Percentiles rank a stretch among this genome's conserved stretches.
Evolutionary conservation across 768 basidiomycete species (phyloP).

Genomic region (Filobasidium floriforme): DNA sequence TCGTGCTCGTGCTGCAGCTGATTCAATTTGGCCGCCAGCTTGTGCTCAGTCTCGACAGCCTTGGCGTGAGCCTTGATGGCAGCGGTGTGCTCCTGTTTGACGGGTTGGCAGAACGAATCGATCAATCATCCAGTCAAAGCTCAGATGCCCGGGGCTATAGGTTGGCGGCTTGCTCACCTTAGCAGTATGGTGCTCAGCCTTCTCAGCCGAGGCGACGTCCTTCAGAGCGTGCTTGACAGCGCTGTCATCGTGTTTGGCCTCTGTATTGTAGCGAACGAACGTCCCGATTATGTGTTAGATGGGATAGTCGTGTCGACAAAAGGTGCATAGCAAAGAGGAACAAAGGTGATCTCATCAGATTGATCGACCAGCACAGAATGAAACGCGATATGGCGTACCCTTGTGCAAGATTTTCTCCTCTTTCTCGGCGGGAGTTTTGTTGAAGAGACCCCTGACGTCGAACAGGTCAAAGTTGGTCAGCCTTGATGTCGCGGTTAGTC

Average conservation of each 20-base stretch:
- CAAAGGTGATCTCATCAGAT: not conserved
- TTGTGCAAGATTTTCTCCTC: slow-evolving; percentile 35
- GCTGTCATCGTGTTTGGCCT: slow-evolving; percentile 53
- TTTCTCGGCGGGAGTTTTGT: slow-evolving; percentile 31
- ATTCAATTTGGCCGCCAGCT: slow-evolving; percentile 52
- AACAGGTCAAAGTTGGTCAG: no score
- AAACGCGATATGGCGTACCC: not conserved
- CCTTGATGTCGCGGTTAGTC: no score
- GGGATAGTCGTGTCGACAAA: not conserved
- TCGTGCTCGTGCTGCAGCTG: slow-evolving; percentile 55
- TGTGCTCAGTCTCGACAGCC: slow-evolving; percentile 52
- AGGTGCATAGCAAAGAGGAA: not conserved
- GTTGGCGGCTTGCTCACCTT: slow-evolving; percentile 49
- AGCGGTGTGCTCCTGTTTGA: slow-evolving; percentile 49
- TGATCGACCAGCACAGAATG: not conserved
- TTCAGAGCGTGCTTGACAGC: slow-evolving; percentile 54
- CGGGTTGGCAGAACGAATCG: slow-evolving; percentile 9
- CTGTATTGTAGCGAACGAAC: slow-evolving; percentile 38
- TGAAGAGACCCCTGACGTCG: slow-evolving; percentile 35
- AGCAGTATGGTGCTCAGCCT: slow-evolving; percentile 52
- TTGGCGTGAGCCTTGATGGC: slow-evolving; percentile 51
- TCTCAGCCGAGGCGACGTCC: slow-evolving; percentile 54
- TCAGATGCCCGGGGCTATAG: not conserved
- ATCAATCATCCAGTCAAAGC: not conserved
- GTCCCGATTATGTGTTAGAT: not conserved